phyloP scores from a whole-genome alignment of 192 early-diverging fungal species.

The Coemansia nantahalensis region DNA sequence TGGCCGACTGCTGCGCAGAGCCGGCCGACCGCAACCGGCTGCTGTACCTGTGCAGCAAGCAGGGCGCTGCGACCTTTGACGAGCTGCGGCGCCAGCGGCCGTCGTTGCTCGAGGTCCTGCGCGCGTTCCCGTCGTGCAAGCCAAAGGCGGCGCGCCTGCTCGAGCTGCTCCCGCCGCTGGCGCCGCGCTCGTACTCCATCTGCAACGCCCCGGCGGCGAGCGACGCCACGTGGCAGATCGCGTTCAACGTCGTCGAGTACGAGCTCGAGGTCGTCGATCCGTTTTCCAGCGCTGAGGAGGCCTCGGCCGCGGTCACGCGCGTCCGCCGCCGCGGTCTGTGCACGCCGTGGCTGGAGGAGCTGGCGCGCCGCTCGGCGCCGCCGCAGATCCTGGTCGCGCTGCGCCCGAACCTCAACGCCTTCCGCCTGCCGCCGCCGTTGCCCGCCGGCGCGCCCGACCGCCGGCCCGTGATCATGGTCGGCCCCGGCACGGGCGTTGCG shows the following conservation, averaged over 20 bases:
- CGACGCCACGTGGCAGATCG: conserved; percentile 60
- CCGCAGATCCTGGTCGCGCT: conserved; percentile 55
- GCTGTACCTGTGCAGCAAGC: conserved; percentile 75
- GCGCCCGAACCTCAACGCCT: conserved; percentile 59
- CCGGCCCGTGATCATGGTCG: conserved; percentile 79
- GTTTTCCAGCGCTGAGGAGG: conserved; percentile 21
- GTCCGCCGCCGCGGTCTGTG: conserved; percentile 65
- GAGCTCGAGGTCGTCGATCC: conserved; percentile 40
- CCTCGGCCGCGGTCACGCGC: not conserved
- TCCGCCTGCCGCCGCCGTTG: conserved; percentile 61
- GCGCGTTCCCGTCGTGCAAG: conserved; percentile 73
- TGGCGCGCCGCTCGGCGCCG: conserved; percentile 29
- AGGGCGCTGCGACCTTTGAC: conserved; percentile 67
- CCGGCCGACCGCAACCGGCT: conserved; percentile 69
- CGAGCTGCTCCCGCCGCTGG: conserved; percentile 72
- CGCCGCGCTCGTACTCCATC: conserved; percentile 89
- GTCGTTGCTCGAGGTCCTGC: conserved; percentile 76
- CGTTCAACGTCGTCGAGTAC: conserved; percentile 87
- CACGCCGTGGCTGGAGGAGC: conserved; percentile 75
- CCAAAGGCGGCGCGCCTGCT: conserved; percentile 67
- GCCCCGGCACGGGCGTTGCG: conserved; percentile 94
- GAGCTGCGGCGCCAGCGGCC: conserved; percentile 65
- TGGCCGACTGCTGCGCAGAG: conserved; percentile 78
- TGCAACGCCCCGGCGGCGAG: conserved; percentile 61
- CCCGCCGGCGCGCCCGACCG: conserved; percentile 24